A percentile compares a stretch with the other conserved stretches of the same genome.
Evolutionary conservation across 2,329 filamentous ascomycete genomes (phyloP).

Genomic region (Didymella pinodella): DNA sequence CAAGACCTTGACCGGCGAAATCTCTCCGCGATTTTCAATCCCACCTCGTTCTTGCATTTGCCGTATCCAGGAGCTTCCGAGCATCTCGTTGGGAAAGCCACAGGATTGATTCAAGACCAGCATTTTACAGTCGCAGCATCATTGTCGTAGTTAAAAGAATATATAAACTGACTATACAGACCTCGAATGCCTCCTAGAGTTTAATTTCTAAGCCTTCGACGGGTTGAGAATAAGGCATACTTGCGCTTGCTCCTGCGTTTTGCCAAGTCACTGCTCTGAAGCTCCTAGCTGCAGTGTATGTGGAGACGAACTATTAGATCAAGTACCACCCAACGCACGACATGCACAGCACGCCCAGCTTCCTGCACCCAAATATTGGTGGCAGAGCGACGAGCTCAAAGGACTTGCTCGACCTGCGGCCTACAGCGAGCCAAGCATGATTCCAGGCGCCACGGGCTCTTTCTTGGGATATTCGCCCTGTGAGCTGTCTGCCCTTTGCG

Average conservation of each 20-base stretch:
- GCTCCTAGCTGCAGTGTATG: background rate
- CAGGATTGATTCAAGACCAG: no score
- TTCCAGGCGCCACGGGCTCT: conserved; percentile 13
- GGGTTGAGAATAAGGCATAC: no score
- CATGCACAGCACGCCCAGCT: conserved; percentile 19
- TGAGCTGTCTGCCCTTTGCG: background rate
- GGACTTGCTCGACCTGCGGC: conserved; percentile 5
- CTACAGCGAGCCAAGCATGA: conserved; percentile 11
- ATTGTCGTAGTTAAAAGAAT: no score
- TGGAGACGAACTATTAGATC: conserved; percentile 7
- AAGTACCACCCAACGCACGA: conserved; percentile 9
- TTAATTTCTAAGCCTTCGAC: no score
- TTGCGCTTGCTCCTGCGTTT: no score
- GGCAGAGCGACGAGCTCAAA: conserved; percentile 8
- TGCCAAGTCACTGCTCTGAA: no score
- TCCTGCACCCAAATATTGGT: conserved; percentile 22
- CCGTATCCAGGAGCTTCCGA: no score
- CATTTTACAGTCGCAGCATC: no score
- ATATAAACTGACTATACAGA: no score
- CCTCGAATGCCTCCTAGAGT: no score
- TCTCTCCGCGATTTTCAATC: background rate
- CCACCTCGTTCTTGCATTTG: conserved; percentile 19
- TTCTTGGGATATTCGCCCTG: background rate
- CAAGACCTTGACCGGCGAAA: background rate
- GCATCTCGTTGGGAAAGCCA: no score